Base-by-base conservation (phyloP, 495 filamentous ascomycete genomes). In the Lasiosphaeria ovina region DNA sequence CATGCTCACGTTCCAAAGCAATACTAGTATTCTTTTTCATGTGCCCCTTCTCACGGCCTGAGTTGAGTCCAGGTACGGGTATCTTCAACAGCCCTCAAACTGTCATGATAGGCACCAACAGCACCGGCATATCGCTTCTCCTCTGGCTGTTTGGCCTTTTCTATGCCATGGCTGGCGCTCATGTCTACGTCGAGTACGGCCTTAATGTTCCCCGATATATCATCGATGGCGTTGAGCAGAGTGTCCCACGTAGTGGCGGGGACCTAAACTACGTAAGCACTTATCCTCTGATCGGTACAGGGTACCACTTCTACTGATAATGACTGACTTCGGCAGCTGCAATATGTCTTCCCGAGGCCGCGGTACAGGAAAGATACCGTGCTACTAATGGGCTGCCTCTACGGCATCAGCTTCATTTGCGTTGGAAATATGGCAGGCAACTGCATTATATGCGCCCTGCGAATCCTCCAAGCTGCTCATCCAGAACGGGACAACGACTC, bases 391-490 rank as follows among this genome's bases (percentile, higher is more conserved):
- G 77, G 74, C 6, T 82, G 77, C 58, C 62, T 82, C 8, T 85
- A 71, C 61, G 80, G 69, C 1, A 67, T 81, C 8, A 55, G 69
- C 4, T 85, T 74, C 61, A 77, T 84, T 51, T 60, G 77, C 16
- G 50, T 85, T 3, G 82, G 78, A 36, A 83, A 83, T 58, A 73
- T 77, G 9, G 69, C 81, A 0, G 76, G 74, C 7, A 84, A 84
- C 64, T 71, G 71, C 10, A 63, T 84, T 3, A 60, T 68, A 6
- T 79, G 83, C 62, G 79, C 68, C 14, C 38, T 61, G 12, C 67
- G 75, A 56, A 57, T 78, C 3, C 40, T 79, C 12, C 61, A 67
- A 32, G 76, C 74, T 0, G 63, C 53, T 33, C 61, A 55, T 33
- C 51, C 53, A 6, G 65, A 67, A n/a, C 33, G 33, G 3, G 24